A percentile compares a stretch with the other conserved stretches of the same genome.
Conservation (phyloP, 768 basidiomycete species). For the Termitomyces sp. region DNA sequence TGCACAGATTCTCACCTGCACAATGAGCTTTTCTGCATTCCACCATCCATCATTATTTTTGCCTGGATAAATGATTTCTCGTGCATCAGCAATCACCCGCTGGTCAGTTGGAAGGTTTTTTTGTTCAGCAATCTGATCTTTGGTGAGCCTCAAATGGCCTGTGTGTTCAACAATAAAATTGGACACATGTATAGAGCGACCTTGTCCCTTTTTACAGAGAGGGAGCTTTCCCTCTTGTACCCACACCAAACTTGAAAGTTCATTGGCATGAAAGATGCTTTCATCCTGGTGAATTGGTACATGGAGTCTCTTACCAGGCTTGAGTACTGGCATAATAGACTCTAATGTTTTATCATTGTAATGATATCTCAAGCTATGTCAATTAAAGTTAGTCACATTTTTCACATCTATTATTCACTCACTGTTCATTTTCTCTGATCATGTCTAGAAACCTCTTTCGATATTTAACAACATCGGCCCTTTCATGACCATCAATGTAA, state of each 20-base stretch:
- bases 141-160: background rate
- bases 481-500: background rate
- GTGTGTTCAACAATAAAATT: background rate
- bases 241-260: background rate
- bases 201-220: background rate
- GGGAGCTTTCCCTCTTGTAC: background rate
- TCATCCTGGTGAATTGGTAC: background rate
- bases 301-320: background rate
- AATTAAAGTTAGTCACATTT: background rate
- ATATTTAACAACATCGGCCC: background rate
- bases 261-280: background rate
- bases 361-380: background rate
- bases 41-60: background rate
- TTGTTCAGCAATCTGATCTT: background rate
- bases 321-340: background rate
- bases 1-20: background rate
- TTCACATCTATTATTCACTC: background rate
- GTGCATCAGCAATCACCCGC: background rate
- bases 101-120: background rate
- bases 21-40: background rate
- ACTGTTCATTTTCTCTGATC: background rate
- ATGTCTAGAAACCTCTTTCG: background rate
- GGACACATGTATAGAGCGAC: background rate
- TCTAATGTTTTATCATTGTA: background rate
- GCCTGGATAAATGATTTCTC: background rate